Base-by-base conservation (phyloP, 2,329 filamentous ascomycete species). In the Chaetomium globosum region DNA sequence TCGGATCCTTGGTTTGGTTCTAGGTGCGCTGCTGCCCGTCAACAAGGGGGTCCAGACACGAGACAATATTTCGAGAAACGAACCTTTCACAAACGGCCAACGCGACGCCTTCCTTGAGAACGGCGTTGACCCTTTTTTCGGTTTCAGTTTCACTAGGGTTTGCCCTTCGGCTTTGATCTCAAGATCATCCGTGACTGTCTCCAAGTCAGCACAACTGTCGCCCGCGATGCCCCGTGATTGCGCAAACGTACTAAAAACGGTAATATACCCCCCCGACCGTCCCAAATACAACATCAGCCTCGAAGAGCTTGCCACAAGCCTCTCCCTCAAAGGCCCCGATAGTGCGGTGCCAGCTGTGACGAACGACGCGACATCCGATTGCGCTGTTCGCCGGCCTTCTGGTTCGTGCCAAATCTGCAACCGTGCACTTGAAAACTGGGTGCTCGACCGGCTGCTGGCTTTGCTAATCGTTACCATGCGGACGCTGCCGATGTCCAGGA, bases 361-460 rank as follows among this genome's bases (percentile, higher is more conserved):
- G 43, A 74, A 73, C 3, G 67, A 70, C 1, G 72, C 70, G 16
- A 68, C 71, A 26, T 74, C 73, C 0, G 65, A 68, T 58, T 69
- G 69, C 19, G 59, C 33, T 3, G 28, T 55, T n/a, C 62, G 64
- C 28, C 70, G 67, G 9, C 67, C 54, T 36, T 70, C 67, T 3
- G 64, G 65, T 49, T 74, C 73, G 55, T 74, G 73, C 73, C 73
- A 74, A 9, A 74, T 72, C 60, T 74, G 73, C 43, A 74, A 63
- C 4, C 73, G 65, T 5, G 72, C 71, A 39, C 68, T 70, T 49
- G 71, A 72, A 53, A 70, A 73, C 33, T 69, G 71, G 13, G 71
- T 69, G 59, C 60, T 70, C 12, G 68, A 66, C 12, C 71, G 65
- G 46, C 59, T 70, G 64, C 64, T 68, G 2, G 69, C 67, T 48